phyloP scores from a whole-genome alignment of 768 basidiomycete species.

The Xerocomellus intermedius region DNA sequence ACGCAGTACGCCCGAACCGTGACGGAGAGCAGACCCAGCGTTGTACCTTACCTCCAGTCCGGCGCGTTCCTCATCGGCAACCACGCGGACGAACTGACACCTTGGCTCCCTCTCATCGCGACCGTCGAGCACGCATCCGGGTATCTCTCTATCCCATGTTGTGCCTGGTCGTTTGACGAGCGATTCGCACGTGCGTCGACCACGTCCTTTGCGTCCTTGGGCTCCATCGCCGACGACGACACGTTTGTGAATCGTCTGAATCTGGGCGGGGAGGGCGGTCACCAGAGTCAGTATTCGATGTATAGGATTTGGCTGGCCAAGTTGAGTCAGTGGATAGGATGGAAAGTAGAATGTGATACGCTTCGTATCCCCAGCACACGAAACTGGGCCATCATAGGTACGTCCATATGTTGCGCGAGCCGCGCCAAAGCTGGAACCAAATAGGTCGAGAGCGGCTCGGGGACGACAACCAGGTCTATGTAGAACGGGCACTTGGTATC shows the following conservation, averaged over 20 bases:
- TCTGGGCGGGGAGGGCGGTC: slow-evolving; percentile 60
- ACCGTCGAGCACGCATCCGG: slow-evolving; percentile 59
- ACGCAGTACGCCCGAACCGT: slow-evolving; percentile 2
- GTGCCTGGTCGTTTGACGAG: slow-evolving; percentile 77
- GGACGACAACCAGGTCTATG: slow-evolving; percentile 9
- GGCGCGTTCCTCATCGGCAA: slow-evolving; percentile 86
- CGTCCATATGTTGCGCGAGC: slow-evolving; percentile 21
- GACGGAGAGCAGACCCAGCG: not conserved
- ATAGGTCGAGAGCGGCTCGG: slow-evolving; percentile 29
- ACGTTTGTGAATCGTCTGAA: slow-evolving; percentile 46
- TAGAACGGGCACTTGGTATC: slow-evolving; percentile 49
- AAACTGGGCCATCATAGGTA: slow-evolving; percentile 90
- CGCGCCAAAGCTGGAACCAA: not conserved
- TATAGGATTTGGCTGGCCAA: slow-evolving; percentile 88
- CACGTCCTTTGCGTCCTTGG: slow-evolving; percentile 24
- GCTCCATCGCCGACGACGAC: slow-evolving; percentile 17
- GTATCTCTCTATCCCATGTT: slow-evolving; percentile 87
- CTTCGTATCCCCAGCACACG: slow-evolving; percentile 91
- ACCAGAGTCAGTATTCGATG: slow-evolving; percentile 68
- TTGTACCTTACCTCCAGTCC: slow-evolving; percentile 34
- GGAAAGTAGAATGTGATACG: slow-evolving; percentile 82
- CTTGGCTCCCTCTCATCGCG: slow-evolving; percentile 87
- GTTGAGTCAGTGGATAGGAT: slow-evolving; percentile 72
- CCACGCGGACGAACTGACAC: slow-evolving; percentile 95
- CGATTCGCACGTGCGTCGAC: slow-evolving; percentile 54